phyloP scores from a whole-genome alignment of 352 stramenopile genomes.

The Phytophthora hibernalis region DNA sequence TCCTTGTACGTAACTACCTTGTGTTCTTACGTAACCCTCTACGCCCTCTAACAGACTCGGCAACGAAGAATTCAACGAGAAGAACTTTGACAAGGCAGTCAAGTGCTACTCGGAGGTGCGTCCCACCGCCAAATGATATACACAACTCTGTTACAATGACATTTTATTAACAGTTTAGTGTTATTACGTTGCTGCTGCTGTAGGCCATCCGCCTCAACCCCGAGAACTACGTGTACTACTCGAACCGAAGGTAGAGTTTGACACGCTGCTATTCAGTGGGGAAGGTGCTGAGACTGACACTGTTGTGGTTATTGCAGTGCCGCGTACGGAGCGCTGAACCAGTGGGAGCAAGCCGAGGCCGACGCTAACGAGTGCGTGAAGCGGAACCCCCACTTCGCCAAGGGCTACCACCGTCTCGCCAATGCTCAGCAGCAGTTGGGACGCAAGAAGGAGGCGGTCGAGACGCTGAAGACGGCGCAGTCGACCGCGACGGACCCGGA shows the following conservation, averaged over 20 bases:
- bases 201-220: slow-evolving; percentile 81
- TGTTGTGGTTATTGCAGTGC: slow-evolving; percentile 46
- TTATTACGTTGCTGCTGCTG: background rate
- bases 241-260: slow-evolving; percentile 69
- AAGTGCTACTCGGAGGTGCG: slow-evolving; percentile 80
- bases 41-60: slow-evolving; percentile 50
- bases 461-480: slow-evolving; percentile 60
- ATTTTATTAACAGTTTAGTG: background rate
- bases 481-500: slow-evolving; percentile 40
- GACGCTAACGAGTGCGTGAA: slow-evolving; percentile 81
- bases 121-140: background rate
- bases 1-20: background rate
- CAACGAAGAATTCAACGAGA: slow-evolving; percentile 88
- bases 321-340: slow-evolving; percentile 66
- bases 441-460: slow-evolving; percentile 71
- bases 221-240: slow-evolving; percentile 87
- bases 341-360: slow-evolving; percentile 77
- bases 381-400: slow-evolving; percentile 75
- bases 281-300: background rate
- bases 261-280: background rate
- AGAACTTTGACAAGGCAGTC: slow-evolving; percentile 85
- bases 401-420: slow-evolving; percentile 81
- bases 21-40: background rate
- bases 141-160: background rate
- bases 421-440: slow-evolving; percentile 84